These are phyloP conservation scores for Polyporus tsugae DNA, from an alignment of 1,284 basidiomycete genomes.

Conservation along the genomic window DNA sequence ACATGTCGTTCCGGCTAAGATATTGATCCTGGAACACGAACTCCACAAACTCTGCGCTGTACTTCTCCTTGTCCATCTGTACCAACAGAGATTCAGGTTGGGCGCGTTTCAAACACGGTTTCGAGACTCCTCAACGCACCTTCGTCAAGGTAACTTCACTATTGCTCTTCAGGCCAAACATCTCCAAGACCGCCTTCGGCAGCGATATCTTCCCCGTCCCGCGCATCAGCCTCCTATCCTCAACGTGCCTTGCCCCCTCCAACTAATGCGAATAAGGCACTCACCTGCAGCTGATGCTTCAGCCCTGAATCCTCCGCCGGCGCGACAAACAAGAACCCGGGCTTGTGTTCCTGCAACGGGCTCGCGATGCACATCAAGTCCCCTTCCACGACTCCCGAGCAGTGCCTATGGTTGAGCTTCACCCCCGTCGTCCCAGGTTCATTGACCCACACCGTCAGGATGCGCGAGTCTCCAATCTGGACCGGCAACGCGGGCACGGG, in stretches of 20 bases:
- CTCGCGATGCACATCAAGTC: constrained; percentile 69
- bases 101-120: constrained; percentile 3
- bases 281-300: constrained; percentile 73
- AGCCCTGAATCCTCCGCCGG: constrained; percentile 65
- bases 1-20: constrained; percentile 93
- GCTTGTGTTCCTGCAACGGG: constrained; percentile 51
- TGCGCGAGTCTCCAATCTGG: constrained; percentile 65
- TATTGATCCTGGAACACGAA: constrained; percentile 93
- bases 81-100: neutral
- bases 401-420: constrained; percentile 73
- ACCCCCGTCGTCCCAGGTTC: constrained; percentile 64
- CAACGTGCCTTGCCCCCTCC: neutral
- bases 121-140: constrained; percentile 42
- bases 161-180: constrained; percentile 75
- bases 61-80: constrained; percentile 72
- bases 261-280: neutral
- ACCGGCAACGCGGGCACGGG: constrained; percentile 50
- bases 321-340: constrained; percentile 71
- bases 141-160: constrained; percentile 76
- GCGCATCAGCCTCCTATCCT: neutral
- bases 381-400: constrained; percentile 79
- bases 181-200: constrained; percentile 72
- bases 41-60: constrained; percentile 85
- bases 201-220: constrained; percentile 66
- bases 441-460: constrained; percentile 77